These are phyloP conservation scores for Rhizomucor miehei DNA, from an alignment of 371 early-diverging fungal species.

Conservation along the genomic window DNA sequence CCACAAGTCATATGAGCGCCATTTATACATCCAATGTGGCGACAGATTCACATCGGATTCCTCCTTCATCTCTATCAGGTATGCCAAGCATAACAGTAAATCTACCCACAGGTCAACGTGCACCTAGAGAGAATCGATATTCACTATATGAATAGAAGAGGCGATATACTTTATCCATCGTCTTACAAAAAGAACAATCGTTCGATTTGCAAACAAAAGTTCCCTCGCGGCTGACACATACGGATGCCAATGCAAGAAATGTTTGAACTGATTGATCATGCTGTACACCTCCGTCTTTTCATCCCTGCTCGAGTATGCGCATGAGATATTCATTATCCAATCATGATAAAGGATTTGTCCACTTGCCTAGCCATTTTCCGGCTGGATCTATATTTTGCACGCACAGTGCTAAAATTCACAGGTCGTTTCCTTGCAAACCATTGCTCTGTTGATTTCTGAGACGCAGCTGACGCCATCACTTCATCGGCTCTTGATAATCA, in stretches of 20 bases:
- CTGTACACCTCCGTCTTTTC: slow-evolving; percentile 18
- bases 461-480: slow-evolving; percentile 17
- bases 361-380: slow-evolving; percentile 34
- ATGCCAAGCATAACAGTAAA: slow-evolving; percentile 59
- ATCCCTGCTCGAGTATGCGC: slow-evolving; percentile 7
- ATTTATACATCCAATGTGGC: slow-evolving; percentile 63
- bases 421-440: slow-evolving; percentile 16
- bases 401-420: slow-evolving; percentile 25
- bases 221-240: slow-evolving; percentile 7
- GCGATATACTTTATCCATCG: neutral
- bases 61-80: slow-evolving; percentile 64
- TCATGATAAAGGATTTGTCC: too few species aligned
- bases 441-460: slow-evolving; percentile 13
- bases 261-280: slow-evolving; percentile 13
- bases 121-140: slow-evolving; percentile 30
- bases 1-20: slow-evolving; percentile 55
- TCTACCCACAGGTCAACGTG: slow-evolving; percentile 60
- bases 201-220: slow-evolving; percentile 13
- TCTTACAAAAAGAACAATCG: slow-evolving; percentile 23
- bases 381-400: slow-evolving; percentile 32
- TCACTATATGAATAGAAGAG: neutral
- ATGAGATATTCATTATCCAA: neutral
- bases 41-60: slow-evolving; percentile 39
- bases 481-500: slow-evolving; percentile 18
- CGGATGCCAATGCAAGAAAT: slow-evolving; percentile 17